These are phyloP conservation scores for Fusarium cyanostomum DNA, from an alignment of 2,329 filamentous ascomycete genomes.

Conservation along the genomic window DNA sequence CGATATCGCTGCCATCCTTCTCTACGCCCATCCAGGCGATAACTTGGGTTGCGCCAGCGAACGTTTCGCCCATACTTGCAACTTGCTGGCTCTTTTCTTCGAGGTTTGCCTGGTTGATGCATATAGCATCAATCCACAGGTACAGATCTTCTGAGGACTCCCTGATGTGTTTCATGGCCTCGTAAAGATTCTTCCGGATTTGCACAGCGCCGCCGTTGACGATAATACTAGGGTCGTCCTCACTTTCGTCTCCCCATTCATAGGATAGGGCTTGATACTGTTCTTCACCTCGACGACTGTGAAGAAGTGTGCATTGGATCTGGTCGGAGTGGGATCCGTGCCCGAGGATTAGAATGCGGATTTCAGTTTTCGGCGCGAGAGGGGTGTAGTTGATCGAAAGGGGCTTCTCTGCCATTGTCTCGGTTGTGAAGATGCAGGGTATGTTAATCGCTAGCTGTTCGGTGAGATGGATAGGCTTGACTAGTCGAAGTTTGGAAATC, in stretches of 20 bases:
- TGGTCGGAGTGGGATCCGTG: too few relatives aligned
- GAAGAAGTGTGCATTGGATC: too few relatives aligned
- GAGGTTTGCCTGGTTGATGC: neutral
- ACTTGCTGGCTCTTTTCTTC: neutral
- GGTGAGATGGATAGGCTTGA: too few relatives aligned
- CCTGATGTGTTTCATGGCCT: neutral
- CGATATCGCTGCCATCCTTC: neutral
- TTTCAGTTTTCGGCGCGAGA: too few relatives aligned
- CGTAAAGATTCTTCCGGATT: neutral
- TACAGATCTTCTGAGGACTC: accelerated
- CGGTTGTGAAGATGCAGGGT: too few relatives aligned
- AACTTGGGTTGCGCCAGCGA: neutral
- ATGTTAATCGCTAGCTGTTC: too few relatives aligned
- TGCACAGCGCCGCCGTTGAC: neutral
- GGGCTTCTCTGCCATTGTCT: too few relatives aligned
- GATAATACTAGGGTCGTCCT: neutral
- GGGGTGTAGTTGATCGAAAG: too few relatives aligned
- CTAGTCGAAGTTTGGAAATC: too few relatives aligned
- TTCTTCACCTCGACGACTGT: too few relatives aligned
- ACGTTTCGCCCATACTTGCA: neutral
- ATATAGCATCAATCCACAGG: neutral
- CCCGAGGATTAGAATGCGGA: too few relatives aligned
- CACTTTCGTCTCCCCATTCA: neutral
- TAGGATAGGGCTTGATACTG: neutral
- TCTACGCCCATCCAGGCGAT: neutral